These are phyloP conservation scores for Aspergillus japonicus DNA, from an alignment of 2,329 filamentous ascomycete species.

Conservation along the genomic window DNA sequence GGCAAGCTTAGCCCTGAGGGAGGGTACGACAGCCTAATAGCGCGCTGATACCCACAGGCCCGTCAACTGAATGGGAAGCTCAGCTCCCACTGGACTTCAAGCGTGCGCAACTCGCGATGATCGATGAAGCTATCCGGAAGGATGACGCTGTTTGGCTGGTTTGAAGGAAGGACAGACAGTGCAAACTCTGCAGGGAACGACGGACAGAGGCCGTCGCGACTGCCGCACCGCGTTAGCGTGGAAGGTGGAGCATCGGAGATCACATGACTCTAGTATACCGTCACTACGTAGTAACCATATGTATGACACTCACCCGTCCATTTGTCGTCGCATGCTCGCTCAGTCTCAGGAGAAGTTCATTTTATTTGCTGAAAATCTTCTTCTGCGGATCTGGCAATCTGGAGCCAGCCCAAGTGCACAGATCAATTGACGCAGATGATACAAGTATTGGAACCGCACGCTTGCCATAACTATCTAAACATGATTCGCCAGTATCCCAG, in stretches of 20 bases:
- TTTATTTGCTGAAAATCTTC: not conserved
- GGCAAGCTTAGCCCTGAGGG: not conserved
- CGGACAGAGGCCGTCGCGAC: not conserved
- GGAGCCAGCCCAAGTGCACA: constrained; percentile 17
- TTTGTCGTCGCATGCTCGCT: no score
- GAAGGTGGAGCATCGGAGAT: not conserved
- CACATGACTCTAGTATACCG: not conserved
- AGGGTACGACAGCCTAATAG: not conserved
- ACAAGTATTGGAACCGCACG: not conserved
- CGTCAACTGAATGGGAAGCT: constrained; percentile 7
- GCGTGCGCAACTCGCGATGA: constrained; percentile 18
- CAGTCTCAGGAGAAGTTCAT: not conserved
- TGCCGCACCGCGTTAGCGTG: not conserved
- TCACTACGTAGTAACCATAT: not conserved
- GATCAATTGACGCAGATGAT: not conserved
- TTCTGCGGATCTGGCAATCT: constrained; percentile 4
- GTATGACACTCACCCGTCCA: no score
- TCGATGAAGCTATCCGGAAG: constrained; percentile 26
- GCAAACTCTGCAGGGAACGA: constrained; percentile 35
- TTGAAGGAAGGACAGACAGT: constrained; percentile 43
- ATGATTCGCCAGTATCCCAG: not conserved
- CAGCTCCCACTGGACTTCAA: constrained; percentile 3
- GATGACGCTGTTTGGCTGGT: constrained; percentile 39
- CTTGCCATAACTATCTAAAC: not conserved
- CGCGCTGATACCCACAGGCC: not conserved